Evolutionary conservation across 805 yeast species (phyloP).

Genomic region (Yarrowia sp.): DNA sequence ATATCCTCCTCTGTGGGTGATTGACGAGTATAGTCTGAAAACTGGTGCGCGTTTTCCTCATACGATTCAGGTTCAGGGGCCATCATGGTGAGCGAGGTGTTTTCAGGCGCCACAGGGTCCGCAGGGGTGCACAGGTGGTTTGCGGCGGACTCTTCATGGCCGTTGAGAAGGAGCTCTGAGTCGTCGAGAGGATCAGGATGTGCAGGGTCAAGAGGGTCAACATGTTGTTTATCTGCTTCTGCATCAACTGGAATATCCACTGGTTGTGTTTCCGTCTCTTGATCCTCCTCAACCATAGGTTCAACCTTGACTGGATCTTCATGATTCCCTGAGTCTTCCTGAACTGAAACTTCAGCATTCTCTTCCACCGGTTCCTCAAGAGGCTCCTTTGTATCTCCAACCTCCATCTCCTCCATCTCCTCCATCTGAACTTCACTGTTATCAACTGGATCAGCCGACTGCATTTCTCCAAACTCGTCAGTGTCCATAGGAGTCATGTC

Average conservation of each 20-base stretch:
- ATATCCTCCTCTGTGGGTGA: slow-evolving; percentile 30
- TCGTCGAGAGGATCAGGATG: too few species aligned
- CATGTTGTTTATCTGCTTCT: too few species aligned
- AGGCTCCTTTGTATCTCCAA: too few species aligned
- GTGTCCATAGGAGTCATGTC: neutral
- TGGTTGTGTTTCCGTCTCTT: neutral
- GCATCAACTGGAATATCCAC: too few species aligned
- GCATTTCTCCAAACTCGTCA: slow-evolving; percentile 21
- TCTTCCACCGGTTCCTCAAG: too few species aligned
- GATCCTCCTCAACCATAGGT: slow-evolving; percentile 3
- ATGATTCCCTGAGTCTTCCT: too few species aligned
- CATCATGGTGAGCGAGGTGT: slow-evolving; percentile 6
- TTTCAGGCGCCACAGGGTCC: neutral
- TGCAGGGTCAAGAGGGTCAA: too few species aligned
- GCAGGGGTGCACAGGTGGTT: slow-evolving; percentile 16
- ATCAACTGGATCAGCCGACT: neutral
- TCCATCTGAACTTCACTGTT: neutral
- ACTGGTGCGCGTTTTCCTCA: slow-evolving; percentile 4
- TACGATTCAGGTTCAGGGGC: slow-evolving; percentile 19
- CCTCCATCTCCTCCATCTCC: too few species aligned
- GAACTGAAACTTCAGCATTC: neutral
- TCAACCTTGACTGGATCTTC: neutral
- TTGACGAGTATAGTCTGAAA: slow-evolving; percentile 5
- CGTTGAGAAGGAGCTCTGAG: neutral
- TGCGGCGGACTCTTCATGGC: neutral